These are phyloP conservation scores for Beauveria australis DNA, from an alignment of 2,329 filamentous ascomycete species.

Conservation along the genomic window DNA sequence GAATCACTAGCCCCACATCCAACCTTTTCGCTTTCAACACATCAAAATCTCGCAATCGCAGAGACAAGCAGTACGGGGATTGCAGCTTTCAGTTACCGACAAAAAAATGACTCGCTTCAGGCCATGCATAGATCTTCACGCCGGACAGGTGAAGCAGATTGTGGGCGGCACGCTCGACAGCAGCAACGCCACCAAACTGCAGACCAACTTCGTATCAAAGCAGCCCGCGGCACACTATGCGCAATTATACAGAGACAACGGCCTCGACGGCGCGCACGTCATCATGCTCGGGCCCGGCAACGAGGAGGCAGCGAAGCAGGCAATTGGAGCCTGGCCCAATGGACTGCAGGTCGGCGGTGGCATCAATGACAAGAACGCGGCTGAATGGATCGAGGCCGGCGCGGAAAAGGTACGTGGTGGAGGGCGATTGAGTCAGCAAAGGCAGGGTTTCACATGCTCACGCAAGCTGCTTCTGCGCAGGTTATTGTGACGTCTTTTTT, in stretches of 20 bases:
- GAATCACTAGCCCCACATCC: neutral
- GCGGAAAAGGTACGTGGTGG: slow-evolving; percentile 66
- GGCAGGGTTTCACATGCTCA: neutral
- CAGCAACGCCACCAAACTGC: slow-evolving; percentile 50
- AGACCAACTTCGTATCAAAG: slow-evolving; percentile 88
- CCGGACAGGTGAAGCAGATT: slow-evolving; percentile 97
- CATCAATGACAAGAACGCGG: slow-evolving; percentile 77
- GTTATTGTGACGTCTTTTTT: slow-evolving; percentile 96
- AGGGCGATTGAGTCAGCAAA: neutral
- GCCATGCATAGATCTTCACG: slow-evolving; percentile 94
- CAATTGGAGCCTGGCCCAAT: slow-evolving; percentile 68
- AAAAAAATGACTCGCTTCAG: slow-evolving; percentile 78
- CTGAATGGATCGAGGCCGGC: slow-evolving; percentile 76
- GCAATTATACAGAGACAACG: slow-evolving; percentile 67
- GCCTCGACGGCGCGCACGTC: slow-evolving; percentile 75
- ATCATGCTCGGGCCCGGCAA: slow-evolving; percentile 95
- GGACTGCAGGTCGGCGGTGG: slow-evolving; percentile 90
- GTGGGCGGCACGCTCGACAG: slow-evolving; percentile 85
- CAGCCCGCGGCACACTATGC: slow-evolving; percentile 78
- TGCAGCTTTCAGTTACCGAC: neutral
- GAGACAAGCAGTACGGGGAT: neutral
- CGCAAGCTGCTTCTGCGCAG: slow-evolving; percentile 38
- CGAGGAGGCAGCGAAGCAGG: slow-evolving; percentile 67
- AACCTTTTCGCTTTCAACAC: neutral
- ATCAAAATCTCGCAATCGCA: neutral